Percentiles rank a stretch among this genome's conserved stretches.
Evolutionary conservation across 2,329 filamentous ascomycete genomes (phyloP).

Genomic region (Colletotrichum lupini): DNA sequence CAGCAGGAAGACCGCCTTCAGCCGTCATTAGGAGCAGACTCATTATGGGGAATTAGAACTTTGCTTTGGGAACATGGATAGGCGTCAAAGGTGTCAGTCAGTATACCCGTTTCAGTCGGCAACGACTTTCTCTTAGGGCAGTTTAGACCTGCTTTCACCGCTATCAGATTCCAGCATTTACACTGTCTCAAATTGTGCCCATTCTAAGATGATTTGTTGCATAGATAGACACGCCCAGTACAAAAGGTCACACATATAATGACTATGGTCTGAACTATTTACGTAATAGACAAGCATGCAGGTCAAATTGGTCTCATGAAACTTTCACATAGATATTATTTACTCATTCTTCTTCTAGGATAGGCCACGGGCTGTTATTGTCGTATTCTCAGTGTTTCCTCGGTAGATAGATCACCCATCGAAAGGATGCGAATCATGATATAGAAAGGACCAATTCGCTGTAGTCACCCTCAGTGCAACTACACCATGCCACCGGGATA

Average conservation of each 20-base stretch:
- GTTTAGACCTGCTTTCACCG: not conserved
- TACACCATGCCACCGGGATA: not conserved
- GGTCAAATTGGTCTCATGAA: not conserved
- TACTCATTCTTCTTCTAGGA: not conserved
- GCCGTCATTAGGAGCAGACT: not conserved
- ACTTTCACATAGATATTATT: not conserved
- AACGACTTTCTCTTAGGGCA: not conserved
- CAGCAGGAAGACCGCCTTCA: not conserved
- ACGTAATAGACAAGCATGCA: not conserved
- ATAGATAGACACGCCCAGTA: not conserved
- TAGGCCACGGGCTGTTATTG: not conserved
- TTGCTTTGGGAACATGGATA: constrained; percentile 12
- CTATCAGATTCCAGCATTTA: not conserved
- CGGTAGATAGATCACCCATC: not conserved
- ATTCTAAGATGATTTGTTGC: not conserved
- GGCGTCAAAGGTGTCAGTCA: constrained; percentile 12
- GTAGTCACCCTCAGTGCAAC: not conserved
- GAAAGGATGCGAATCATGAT: not conserved
- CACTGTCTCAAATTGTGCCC: not conserved
- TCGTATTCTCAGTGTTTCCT: not conserved
- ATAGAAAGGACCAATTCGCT: not conserved
- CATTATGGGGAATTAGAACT: not conserved
- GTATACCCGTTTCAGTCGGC: constrained; percentile 21
- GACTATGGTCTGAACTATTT: not conserved
- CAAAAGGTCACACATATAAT: not conserved